phyloP scores from a whole-genome alignment of 2,329 filamentous ascomycete species.

The Sclerotinia subarctica region DNA sequence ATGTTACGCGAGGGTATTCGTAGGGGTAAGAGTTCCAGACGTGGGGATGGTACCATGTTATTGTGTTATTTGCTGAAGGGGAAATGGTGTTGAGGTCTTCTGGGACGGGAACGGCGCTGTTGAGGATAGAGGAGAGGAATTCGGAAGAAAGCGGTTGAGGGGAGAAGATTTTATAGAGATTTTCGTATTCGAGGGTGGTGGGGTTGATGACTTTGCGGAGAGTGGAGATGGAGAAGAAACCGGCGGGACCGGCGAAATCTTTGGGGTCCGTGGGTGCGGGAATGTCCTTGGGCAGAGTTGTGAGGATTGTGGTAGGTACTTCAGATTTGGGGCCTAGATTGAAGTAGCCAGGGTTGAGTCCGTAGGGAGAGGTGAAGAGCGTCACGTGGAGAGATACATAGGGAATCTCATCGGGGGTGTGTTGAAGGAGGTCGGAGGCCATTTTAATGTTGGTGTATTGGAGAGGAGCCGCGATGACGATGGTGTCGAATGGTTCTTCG shows the following conservation, averaged over 20 bases:
- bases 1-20: constrained; percentile 78
- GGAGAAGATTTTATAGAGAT: constrained; percentile 65
- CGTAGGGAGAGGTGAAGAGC: constrained; percentile 74
- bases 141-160: constrained; percentile 50
- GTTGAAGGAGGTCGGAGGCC: constrained; percentile 64
- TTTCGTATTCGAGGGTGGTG: constrained; percentile 50
- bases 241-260: constrained; percentile 65
- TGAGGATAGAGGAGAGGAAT: constrained; percentile 52
- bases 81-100: constrained; percentile 29
- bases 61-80: constrained; percentile 48
- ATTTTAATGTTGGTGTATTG: constrained; percentile 72
- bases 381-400: constrained; percentile 89
- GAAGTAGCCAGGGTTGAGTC: constrained; percentile 72
- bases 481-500: constrained; percentile 61
- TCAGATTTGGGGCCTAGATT: constrained; percentile 54
- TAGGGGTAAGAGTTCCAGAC: constrained; percentile 84
- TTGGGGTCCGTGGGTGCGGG: constrained; percentile 47
- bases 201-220: constrained; percentile 64
- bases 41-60: constrained; percentile 76
- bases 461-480: constrained; percentile 79
- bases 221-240: constrained; percentile 84
- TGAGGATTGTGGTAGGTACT: constrained; percentile 75
- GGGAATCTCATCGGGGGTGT: constrained; percentile 70
- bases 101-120: constrained; percentile 39
- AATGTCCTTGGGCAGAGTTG: constrained; percentile 63